Base-by-base conservation (phyloP, 1,284 basidiomycete genomes). In the Ceratorhiza oryzae-sativae region DNA sequence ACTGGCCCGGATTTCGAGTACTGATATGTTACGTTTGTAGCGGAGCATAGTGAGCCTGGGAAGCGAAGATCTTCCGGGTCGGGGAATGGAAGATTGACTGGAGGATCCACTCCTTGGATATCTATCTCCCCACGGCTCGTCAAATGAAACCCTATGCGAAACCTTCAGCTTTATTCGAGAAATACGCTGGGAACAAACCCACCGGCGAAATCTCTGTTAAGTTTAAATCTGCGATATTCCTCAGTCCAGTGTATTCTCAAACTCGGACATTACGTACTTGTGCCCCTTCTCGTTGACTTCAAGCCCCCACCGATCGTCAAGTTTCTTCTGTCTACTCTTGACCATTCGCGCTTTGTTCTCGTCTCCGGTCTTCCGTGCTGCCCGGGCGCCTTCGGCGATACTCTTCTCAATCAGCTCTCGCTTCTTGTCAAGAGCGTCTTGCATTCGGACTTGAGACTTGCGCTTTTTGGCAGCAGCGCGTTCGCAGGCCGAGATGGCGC, bases 321-420 rank as follows among this genome's bases (percentile, higher is more conserved):
- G 80, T 78, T 90, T 90, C 80, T 87, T 88, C 77, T 87, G 85
- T 8, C 89, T 79, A 41, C 84, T 86, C 72, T 84, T 84, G n/a
- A 84, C 86, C 82, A 85, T 84, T 48, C 85, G 75, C 63, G 85
- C 78, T 73, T 85, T 83, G 77, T 90, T 90, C 73, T 91, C 89
- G 75, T 92, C 89, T 0, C 89, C 84, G 0, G 86, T 86, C 67
- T 84, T 82, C 75, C 85, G 87, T 0, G 88, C 89, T 4, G 83
- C 80, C 41, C 83, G 83, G 3, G 82, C 81, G 30, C 85, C 83
- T 56, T 87, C 83, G 45, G 83, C 76, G n/a, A 83, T 83, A 1
- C 79, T 78, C 42, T 80, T 80, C 74, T 84, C 80, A 59, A 84
- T 82, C 72, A 84, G 83, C 36, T 82, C 82, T 53, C 82, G 84